Base-by-base conservation (phyloP, 805 yeast genomes). In the Saturnispora ahearnii region DNA sequence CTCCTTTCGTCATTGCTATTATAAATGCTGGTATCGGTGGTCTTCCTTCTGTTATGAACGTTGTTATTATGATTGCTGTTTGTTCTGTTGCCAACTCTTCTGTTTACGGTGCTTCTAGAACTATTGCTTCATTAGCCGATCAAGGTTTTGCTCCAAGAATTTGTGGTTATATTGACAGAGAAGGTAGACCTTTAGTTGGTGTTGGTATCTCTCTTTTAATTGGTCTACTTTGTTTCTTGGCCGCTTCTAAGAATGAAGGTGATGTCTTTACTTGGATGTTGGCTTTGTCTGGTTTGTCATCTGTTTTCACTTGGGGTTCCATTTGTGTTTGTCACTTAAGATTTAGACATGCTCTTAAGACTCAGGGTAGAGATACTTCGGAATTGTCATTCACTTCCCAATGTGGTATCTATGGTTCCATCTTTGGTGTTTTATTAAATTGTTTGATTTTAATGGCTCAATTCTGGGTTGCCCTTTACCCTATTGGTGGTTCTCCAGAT, bases 381-480 rank as follows among this genome's bases (percentile, higher is more conserved):
- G 91, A 86, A 65, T 68, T 87, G 42, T 72, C 83, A 0, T 87
- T 78, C 65, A 73, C 71, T 41, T 74, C 95, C 3, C 83, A 78
- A 51, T 67, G 73, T 31, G 96, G 95, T 55, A 63, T 81, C 24
- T 66, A 60, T 57, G 93, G 93, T 44, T 81, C 95, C 0, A 61
- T 60, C 51, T 74, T 73, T 59, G 93, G 91, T 45, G 60, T 76
- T 13, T 55, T 68, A 36, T 66, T 87, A 62, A 79, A 80, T 60
- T 38, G 75, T 38, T 64, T 82, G 49, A 81, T 85, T 51, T 71
- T 87, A 48, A 68, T 76, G 51, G 84, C 88, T 26, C 90, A 84
- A 66, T 84, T 87, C 69, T 87, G 90, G 87, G 73, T 83, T 46
- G 90, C 91, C 5, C 67, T 83, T 36, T 86, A 72, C 72, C 95